Base-by-base conservation (phyloP, 352 stramenopile genomes). In the Elongisporangium prolatum region DNA sequence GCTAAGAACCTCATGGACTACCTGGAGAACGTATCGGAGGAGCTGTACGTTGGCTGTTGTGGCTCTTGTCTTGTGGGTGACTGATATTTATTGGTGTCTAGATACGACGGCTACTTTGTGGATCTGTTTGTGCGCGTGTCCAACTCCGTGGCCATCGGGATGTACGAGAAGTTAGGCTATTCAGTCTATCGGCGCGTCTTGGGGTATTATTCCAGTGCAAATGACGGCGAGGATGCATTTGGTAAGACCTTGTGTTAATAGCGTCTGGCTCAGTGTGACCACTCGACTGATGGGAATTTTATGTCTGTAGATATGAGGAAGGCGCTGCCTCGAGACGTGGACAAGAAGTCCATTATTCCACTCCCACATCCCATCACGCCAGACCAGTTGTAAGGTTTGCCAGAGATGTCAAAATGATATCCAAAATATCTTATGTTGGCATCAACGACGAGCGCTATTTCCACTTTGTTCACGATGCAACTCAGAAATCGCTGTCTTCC, bases 81-180 rank as follows among this genome's bases (percentile, higher is more conserved):
- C 17, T 48, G 16, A 48, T 48, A 24, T 18, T 22, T 37, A 50
- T 56, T 48, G 21, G 47, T 48, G 14, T 92, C 94, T 48, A 65
- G 59, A 22, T 65, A 65, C 68, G 91, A 99, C 71, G 94, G 79
- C 17, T 99, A 98, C 80, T 99, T 99, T 80, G 97, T 99, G 52
- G 97, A 99, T 68, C 75, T 99, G n/a, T 99, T 99, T 67, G 97
- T 99, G 18, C 82, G 97, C 22, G 86, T 95, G 18, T 98, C 93
- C 44, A 99, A 99, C 81, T 76, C 70, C 37, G 66, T 96, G 17
- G 93, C 93, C 16, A 97, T 98, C 53, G 63, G 67, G 52, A 98
- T 98, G 91, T 98, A 98, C 71, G 75, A 94, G 55, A 90, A 93
- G 37, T 88, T 98, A 64, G 92, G 90, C 24, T 98, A 98, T 71